A percentile compares a stretch with the other conserved stretches of the same genome.
Conservation (phyloP, 2,329 filamentous ascomycete species). For the Xylariaceae sp. region DNA sequence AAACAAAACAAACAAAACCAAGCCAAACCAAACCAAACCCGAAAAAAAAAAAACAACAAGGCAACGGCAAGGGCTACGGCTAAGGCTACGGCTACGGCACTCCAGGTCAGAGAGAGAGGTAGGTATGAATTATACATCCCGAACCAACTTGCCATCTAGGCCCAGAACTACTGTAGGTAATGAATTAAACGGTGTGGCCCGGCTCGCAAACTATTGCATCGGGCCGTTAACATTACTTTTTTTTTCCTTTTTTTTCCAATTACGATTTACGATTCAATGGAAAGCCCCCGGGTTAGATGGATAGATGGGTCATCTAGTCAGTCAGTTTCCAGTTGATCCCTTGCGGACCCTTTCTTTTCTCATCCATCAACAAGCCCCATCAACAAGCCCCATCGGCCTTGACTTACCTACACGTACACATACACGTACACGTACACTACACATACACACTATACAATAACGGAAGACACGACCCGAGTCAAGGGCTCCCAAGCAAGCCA, state of each 20-base stretch:
- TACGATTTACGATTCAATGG: too few species aligned
- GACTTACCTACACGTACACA: neutral
- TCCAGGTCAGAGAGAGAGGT: too few species aligned
- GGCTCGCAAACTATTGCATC: slow-evolving; percentile 15
- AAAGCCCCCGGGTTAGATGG: too few species aligned
- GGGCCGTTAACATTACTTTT: neutral
- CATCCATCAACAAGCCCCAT: neutral
- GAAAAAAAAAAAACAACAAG: too few species aligned
- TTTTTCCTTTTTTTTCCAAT: too few species aligned
- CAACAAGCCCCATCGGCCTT: neutral
- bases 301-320: too few species aligned
- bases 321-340: too few species aligned
- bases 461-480: slow-evolving; percentile 10
- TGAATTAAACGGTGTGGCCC: neutral
- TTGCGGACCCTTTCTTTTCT: too few species aligned
- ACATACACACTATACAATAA: neutral
- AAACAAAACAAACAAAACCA: too few species aligned
- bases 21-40: too few species aligned
- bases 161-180: neutral
- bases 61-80: too few species aligned
- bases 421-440: neutral
- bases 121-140: neutral
- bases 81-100: too few species aligned
- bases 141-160: neutral
- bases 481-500: slow-evolving; percentile 17